Evolutionary conservation across 768 basidiomycete species (phyloP).

Genomic region (Xerocomellus amylosporus): DNA sequence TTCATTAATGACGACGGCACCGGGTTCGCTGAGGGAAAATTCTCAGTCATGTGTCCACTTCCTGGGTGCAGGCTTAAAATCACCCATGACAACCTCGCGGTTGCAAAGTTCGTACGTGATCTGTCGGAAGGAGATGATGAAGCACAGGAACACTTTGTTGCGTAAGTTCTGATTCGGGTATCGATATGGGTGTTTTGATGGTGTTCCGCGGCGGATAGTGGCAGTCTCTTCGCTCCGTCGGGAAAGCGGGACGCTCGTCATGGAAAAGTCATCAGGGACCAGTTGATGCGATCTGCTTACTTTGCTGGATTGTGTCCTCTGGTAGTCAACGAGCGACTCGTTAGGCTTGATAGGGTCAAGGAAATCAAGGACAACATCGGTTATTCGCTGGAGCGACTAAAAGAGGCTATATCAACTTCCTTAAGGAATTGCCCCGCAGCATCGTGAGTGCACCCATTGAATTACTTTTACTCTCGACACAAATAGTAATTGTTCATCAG

Average conservation of each 20-base stretch:
- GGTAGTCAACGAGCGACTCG: constrained; percentile 19
- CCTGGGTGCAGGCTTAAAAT: constrained; percentile 40
- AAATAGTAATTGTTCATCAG: constrained; percentile 24
- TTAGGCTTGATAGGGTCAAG: constrained; percentile 22
- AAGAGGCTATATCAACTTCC: constrained; percentile 18
- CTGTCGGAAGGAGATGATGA: constrained; percentile 28
- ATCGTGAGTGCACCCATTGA: constrained; percentile 20
- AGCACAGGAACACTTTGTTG: constrained; percentile 28
- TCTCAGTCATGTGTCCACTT: constrained; percentile 37
- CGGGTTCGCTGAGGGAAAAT: constrained; percentile 48
- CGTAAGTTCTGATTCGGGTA: constrained; percentile 30
- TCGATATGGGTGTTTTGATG: neutral
- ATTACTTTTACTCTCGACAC: neutral
- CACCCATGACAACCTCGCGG: constrained; percentile 40
- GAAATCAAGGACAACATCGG: constrained; percentile 26
- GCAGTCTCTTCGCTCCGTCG: constrained; percentile 33
- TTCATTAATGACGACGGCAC: constrained; percentile 39
- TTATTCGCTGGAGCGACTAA: constrained; percentile 25
- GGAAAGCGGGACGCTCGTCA: constrained; percentile 26
- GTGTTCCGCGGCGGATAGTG: constrained; percentile 21
- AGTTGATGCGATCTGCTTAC: constrained; percentile 20
- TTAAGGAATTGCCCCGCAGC: constrained; percentile 17
- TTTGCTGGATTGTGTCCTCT: constrained; percentile 12
- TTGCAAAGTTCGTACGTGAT: constrained; percentile 44
- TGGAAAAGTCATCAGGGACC: constrained; percentile 31